A percentile compares a stretch with the other conserved stretches of the same genome.
Evolutionary conservation across 805 yeast species (phyloP).

Genomic region (Priceomyces fermenticarens): DNA sequence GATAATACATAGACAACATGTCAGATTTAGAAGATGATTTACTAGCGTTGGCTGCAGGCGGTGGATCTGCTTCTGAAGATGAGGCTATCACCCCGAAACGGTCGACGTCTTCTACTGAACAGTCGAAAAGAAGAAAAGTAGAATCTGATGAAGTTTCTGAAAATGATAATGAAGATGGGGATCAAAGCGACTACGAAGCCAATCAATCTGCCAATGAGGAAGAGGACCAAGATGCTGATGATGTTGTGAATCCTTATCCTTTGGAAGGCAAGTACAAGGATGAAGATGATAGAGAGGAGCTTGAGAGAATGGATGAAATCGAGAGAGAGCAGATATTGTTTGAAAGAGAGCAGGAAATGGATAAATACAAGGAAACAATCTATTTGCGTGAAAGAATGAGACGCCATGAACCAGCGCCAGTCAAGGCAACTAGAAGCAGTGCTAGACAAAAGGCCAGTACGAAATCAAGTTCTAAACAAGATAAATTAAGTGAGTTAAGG

Average conservation of each 20-base stretch:
- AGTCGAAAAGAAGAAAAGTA: conserved; percentile 30
- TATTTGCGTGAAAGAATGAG: conserved; percentile 80
- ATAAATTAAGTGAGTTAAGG: conserved; percentile 68
- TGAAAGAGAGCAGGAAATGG: conserved; percentile 91
- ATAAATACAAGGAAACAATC: conserved; percentile 78
- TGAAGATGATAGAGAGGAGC: conserved; percentile 65
- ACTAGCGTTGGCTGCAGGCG: conserved; percentile 83
- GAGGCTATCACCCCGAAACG: conserved; percentile 10
- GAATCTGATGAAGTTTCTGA: conserved; percentile 11
- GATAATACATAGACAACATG: conserved; percentile 41
- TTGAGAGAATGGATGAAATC: conserved; percentile 81
- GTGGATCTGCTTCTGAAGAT: conserved; percentile 20
- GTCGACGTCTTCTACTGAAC: conserved; percentile 16
- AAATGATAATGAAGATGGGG: conserved; percentile 37
- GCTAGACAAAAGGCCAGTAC: conserved; percentile 32
- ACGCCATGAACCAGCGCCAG: conserved; percentile 37
- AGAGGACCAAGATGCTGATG: conserved; percentile 33
- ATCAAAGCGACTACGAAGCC: conserved; percentile 26
- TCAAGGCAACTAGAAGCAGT: conserved; percentile 36
- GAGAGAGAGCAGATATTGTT: conserved; percentile 88
- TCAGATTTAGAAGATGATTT: conserved; percentile 91
- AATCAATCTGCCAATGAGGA: conserved; percentile 27
- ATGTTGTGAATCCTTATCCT: conserved; percentile 75
- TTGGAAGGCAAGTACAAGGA: conserved; percentile 87
- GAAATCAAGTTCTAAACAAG: conserved; percentile 37